Conservation (phyloP, 164 flowering plant genomes). For the Paratinospora sagittata region DNA sequence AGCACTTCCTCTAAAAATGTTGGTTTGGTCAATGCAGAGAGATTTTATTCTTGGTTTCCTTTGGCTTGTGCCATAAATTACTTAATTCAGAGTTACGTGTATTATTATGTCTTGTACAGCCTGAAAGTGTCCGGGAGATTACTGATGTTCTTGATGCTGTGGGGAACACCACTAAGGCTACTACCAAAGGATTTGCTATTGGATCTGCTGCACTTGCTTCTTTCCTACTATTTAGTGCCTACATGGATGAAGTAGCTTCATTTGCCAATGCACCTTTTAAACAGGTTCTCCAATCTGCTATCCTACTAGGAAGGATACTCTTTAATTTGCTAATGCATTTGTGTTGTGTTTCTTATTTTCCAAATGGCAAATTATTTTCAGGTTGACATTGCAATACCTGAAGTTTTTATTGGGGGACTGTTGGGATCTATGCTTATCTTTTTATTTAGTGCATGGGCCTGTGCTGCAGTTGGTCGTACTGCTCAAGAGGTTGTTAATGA, state of each 20-base stretch:
- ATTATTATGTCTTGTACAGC: conserved; percentile 39
- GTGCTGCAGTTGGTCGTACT: conserved; percentile 97
- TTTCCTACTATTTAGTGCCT: conserved; percentile 95
- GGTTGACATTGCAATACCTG: conserved; percentile 99
- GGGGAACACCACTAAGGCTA: conserved; percentile 98
- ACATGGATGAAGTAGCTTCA: conserved; percentile 96
- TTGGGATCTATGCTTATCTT: conserved; percentile 98
- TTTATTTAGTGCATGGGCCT: conserved; percentile 99
- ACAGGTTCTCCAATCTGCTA: conserved; percentile 38
- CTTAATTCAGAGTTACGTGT: neutral
- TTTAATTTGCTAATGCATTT: conserved; percentile 5
- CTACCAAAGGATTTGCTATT: conserved; percentile 98
- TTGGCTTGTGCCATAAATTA: neutral
- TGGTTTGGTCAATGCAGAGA: neutral
- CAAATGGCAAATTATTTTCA: conserved; percentile 24
- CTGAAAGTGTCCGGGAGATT: conserved; percentile 96
- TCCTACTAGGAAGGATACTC: neutral
- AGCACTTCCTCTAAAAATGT: conserved; percentile 7
- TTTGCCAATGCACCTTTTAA: conserved; percentile 70
- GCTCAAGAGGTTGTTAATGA: conserved; percentile 98
- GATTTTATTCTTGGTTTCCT: neutral
- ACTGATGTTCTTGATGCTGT: conserved; percentile 98
- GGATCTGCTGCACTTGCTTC: conserved; percentile 99
- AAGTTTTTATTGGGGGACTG: conserved; percentile 92
- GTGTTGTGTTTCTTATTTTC: conserved; percentile 6